Evolutionary conservation across 306 rosid genomes (phyloP).

Genomic region (Psophocarpus tetragonolobus): DNA sequence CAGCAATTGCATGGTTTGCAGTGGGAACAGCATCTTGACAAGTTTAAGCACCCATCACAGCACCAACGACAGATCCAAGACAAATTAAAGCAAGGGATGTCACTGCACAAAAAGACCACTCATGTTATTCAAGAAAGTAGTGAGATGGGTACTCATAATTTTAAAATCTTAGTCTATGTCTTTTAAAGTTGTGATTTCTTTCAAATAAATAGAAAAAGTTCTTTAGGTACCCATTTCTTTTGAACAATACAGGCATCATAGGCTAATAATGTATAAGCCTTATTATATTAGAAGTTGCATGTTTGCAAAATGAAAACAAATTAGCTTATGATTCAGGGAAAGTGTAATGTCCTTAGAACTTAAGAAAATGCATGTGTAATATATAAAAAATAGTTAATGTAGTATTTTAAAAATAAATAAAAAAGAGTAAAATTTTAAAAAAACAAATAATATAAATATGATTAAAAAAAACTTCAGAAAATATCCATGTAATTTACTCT

Average conservation of each 20-base stretch:
- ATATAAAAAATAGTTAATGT: no score
- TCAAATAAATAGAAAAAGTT: no score
- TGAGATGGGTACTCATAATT: neutral
- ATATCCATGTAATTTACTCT: no score
- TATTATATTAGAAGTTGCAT: neutral
- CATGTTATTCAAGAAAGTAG: constrained; percentile 1
- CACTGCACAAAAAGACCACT: constrained; percentile 43
- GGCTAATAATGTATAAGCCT: neutral
- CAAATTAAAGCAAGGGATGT: constrained; percentile 55
- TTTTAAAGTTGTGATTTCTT: neutral
- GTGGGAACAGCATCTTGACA: constrained; percentile 43
- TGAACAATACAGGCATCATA: neutral
- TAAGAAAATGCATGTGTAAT: no score
- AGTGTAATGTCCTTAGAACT: no score
- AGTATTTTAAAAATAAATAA: no score
- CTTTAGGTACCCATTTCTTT: neutral
- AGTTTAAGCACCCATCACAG: constrained; percentile 50
- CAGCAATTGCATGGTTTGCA: constrained; percentile 32
- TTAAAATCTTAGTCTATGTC: neutral
- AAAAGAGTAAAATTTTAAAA: no score
- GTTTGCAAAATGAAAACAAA: neutral
- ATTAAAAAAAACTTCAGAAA: no score
- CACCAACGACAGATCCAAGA: constrained; percentile 68
- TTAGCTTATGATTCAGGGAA: neutral
- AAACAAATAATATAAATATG: no score